phyloP scores from a whole-genome alignment of 2,329 filamentous ascomycete genomes.

The Coleophoma cylindrospora region DNA sequence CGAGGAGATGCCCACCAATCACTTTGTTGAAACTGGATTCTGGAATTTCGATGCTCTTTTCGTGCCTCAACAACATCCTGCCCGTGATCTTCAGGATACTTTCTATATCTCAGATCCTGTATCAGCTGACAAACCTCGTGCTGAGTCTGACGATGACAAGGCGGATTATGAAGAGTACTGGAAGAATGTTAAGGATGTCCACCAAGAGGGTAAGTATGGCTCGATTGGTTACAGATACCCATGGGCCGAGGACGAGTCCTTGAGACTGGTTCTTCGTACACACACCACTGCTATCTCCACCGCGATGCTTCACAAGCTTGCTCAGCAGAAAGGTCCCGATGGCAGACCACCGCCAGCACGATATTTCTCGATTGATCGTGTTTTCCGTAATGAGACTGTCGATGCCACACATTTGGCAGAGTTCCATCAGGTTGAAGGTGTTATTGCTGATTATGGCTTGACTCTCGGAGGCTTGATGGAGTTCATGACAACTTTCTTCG shows the following conservation, averaged over 20 bases:
- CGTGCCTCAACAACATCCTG: conserved; percentile 95
- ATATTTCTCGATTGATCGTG: conserved; percentile 97
- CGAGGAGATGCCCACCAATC: conserved; percentile 93
- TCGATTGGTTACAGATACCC: conserved; percentile 96
- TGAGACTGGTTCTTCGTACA: conserved; percentile 84
- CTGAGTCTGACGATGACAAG: conserved; percentile 48
- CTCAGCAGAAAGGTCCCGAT: conserved; percentile 71
- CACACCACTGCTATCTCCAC: conserved; percentile 93
- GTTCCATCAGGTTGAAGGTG: conserved; percentile 98
- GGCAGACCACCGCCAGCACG: conserved; percentile 65
- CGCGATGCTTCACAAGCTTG: conserved; percentile 85
- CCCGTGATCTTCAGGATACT: conserved; percentile 94
- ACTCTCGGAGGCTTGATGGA: conserved; percentile 89
- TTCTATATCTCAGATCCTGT: conserved; percentile 95
- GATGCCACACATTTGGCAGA: conserved; percentile 96
- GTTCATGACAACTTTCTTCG: conserved; percentile 94
- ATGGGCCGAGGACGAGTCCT: conserved; percentile 82
- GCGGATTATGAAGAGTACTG: conserved; percentile 80
- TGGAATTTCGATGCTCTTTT: conserved; percentile 99
- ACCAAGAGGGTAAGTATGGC: conserved; percentile 87
- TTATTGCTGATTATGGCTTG: conserved; percentile 93
- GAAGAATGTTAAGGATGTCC: conserved; percentile 80
- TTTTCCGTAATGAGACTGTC: conserved; percentile 96
- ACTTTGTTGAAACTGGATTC: conserved; percentile 94
- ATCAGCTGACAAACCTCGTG: conserved; percentile 63